A percentile compares a stretch with the other conserved stretches of the same genome.
phyloP scores from a whole-genome alignment of 495 filamentous ascomycete genomes.

The Evansstolkia leycettana region DNA sequence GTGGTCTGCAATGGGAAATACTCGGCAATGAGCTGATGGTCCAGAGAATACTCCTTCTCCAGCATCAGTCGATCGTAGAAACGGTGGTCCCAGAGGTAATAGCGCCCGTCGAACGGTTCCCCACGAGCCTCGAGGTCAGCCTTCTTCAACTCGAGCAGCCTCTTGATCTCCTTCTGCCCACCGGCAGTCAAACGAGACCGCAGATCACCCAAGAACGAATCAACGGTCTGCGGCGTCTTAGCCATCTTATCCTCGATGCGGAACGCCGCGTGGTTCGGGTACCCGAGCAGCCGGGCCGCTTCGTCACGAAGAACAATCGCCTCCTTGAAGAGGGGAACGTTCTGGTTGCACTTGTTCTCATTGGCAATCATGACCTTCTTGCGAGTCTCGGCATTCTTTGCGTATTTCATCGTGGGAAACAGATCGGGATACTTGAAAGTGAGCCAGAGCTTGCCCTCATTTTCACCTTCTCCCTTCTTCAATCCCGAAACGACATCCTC shows the following conservation, averaged over 20 bases:
- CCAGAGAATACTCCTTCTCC: conserved; percentile 78
- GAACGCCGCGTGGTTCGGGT: conserved; percentile 86
- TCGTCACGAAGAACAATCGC: conserved; percentile 83
- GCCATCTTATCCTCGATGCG: conserved; percentile 96
- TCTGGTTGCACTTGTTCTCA: conserved; percentile 78
- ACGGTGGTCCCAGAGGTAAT: conserved; percentile 84
- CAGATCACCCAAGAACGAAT: conserved; percentile 74
- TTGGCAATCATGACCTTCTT: conserved; percentile 46
- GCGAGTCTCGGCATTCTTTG: conserved; percentile 42
- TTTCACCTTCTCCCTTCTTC: conserved; percentile 60
- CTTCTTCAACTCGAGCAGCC: conserved; percentile 69
- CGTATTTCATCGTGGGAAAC: conserved; percentile 55
- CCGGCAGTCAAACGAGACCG: conserved; percentile 61
- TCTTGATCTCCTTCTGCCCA: conserved; percentile 62
- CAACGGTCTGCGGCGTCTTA: conserved; percentile 76
- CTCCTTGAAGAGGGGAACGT: conserved; percentile 76
- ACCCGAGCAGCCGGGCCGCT: conserved; percentile 79
- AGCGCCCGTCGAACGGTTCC: conserved; percentile 52
- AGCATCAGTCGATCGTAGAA: conserved; percentile 89
- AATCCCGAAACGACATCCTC: conserved; percentile 49
- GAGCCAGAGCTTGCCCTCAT: conserved; percentile 49
- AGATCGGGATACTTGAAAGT: conserved; percentile 63
- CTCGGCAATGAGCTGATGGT: conserved; percentile 81
- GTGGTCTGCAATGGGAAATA: conserved; percentile 85
- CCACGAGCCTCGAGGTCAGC: conserved; percentile 51